phyloP scores from a whole-genome alignment of 2,329 filamentous ascomycete genomes.

The Aspergillus fumigatus region DNA sequence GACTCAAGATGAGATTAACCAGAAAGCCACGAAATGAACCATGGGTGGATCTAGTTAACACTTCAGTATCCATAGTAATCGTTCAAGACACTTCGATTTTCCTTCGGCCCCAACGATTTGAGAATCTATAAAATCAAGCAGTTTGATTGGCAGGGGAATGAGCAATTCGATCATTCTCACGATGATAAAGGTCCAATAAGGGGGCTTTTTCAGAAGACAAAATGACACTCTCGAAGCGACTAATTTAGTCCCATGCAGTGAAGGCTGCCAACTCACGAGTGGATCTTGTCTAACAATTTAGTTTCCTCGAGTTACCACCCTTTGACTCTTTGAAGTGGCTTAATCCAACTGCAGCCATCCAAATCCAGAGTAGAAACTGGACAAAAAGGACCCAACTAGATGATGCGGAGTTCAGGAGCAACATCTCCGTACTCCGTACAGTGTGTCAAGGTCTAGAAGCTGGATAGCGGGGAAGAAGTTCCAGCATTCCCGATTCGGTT shows the following conservation, averaged over 20 bases:
- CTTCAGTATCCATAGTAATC: neutral
- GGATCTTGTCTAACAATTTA: neutral
- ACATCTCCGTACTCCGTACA: no score
- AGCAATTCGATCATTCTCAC: constrained; percentile 5
- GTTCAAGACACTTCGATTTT: neutral
- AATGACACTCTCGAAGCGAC: neutral
- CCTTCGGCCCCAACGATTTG: neutral
- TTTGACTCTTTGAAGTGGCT: neutral
- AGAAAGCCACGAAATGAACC: constrained; percentile 4
- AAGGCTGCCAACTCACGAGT: neutral
- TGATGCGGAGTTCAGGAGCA: neutral
- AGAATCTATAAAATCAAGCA: constrained; percentile 6
- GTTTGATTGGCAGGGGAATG: constrained; percentile 13
- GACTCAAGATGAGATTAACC: constrained; percentile 1
- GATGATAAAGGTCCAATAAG: constrained; percentile 13
- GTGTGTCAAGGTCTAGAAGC: neutral
- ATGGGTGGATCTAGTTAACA: constrained; percentile 6
- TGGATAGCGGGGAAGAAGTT: neutral
- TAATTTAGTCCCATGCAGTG: neutral
- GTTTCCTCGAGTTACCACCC: neutral
- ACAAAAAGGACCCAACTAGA: neutral
- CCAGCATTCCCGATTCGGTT: neutral
- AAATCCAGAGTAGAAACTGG: neutral
- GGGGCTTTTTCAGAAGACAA: constrained; percentile 1
- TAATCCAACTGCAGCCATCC: neutral